Evolutionary conservation across 164 flowering plant species (phyloP), one percentile per base, ranked within the genome.

Genomic region (Umbellularia californica): DNA sequence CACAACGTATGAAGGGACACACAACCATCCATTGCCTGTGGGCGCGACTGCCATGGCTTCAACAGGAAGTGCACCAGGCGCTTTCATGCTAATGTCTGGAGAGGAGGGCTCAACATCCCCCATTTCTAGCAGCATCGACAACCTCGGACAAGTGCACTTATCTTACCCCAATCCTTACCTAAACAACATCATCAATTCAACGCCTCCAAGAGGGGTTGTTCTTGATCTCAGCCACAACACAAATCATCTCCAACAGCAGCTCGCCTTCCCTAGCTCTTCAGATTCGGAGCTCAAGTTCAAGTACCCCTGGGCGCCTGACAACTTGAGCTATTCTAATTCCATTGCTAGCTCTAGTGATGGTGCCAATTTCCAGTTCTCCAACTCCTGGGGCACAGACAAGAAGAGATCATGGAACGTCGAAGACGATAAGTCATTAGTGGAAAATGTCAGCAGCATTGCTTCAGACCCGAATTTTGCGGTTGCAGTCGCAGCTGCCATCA

Each of bases 21-120:
- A 90, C 70, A 90, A 90, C 81, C 94, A 90, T 74, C 91, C 91
- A 5, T 84, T 89, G 24, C 94, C 94, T 0, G 90, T 90, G 6
- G 90, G 90, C 7, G 94, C 90, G 12, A 86, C 90, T 0, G 87
- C 94, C 35, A 84, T 90, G 92, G 92, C 92, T 65, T 86, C 92
- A 0, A 85, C 94, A 9, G 75, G 90, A 23, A 80, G 87, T 0
- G 77, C 86, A 3, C 81, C 84, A 6, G 79, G 85, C 17, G 81
- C 85, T 65, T 87, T 82, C 70, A 82, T 77, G 80, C 67, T 89
- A 25, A 50, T 78, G n/a, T 27, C 72, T 2, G 74, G 72, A 13
- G 65, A 83, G 5, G 66, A 83, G 13, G 85, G 84, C 74, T 24
- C 47, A 51, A 22, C 62, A 17, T 58, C 62, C 27, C 70, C 78